These are phyloP conservation scores for Tinospora cordifolia DNA, from an alignment of 164 flowering plant genomes.

Conservation along the genomic window DNA sequence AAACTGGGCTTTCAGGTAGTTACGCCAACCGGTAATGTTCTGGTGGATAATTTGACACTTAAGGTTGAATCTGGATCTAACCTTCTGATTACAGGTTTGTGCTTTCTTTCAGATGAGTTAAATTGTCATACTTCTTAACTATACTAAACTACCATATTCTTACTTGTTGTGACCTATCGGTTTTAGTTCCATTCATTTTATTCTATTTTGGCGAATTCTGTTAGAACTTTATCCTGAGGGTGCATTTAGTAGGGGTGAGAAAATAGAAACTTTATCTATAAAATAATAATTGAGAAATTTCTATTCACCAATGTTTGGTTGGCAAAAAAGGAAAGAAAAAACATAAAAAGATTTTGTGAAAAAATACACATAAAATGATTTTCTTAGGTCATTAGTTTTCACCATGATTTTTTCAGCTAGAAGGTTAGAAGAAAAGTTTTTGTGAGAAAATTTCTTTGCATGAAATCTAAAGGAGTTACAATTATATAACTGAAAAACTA, in stretches of 20 bases:
- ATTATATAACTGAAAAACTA: no score
- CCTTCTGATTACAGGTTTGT: slow-evolving; percentile 87
- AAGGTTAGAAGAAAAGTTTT: no score
- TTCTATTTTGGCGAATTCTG: not conserved
- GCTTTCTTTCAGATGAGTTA: not conserved
- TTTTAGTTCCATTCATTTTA: not conserved
- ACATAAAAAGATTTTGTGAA: no score
- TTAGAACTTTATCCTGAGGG: not conserved
- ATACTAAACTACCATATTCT: not conserved
- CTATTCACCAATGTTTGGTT: no score
- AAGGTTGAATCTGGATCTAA: slow-evolving; percentile 85
- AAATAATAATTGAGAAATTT: not conserved
- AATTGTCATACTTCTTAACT: not conserved
- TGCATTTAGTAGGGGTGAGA: no score
- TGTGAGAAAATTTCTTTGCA: no score
- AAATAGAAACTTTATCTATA: not conserved
- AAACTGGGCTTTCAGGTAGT: slow-evolving; percentile 60
- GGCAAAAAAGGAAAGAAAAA: no score
- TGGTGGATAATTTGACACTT: slow-evolving; percentile 80
- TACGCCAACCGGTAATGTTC: slow-evolving; percentile 88
- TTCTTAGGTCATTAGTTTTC: no score
- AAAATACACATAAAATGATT: no score
- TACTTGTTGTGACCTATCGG: not conserved
- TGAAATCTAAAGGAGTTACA: no score
- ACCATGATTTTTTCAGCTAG: no score